These are phyloP conservation scores for Mortierella hygrophila DNA, from an alignment of 192 early-diverging fungal genomes.

Conservation along the genomic window DNA sequence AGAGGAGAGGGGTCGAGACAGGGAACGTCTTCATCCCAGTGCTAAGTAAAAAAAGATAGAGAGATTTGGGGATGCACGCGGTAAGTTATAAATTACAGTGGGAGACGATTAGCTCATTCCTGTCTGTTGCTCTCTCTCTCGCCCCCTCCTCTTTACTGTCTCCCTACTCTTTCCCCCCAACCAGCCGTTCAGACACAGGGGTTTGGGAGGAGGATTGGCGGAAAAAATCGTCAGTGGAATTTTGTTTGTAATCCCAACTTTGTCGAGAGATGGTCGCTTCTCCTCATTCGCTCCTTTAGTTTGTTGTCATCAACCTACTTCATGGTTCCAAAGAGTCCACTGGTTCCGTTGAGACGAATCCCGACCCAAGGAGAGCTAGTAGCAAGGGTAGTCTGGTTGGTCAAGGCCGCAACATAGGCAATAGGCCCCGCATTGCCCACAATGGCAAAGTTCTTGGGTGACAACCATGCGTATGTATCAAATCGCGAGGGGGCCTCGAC, in stretches of 20 bases:
- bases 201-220: too few relatives aligned
- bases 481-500: neutral
- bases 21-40: neutral
- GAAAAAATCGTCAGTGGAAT: neutral
- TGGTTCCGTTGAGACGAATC: conserved; percentile 23
- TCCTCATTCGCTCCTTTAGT: neutral
- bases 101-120: too few relatives aligned
- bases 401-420: neutral
- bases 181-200: too few relatives aligned
- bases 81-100: neutral
- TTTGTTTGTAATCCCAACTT: neutral
- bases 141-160: too few relatives aligned
- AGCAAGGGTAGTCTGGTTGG: conserved; percentile 8
- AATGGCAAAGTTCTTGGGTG: neutral
- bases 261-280: neutral
- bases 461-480: neutral
- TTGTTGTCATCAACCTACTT: conserved; percentile 21
- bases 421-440: neutral
- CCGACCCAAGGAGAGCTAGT: conserved; percentile 29
- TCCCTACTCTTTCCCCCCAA: too few relatives aligned
- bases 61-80: neutral
- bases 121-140: too few relatives aligned
- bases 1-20: conserved; percentile 9
- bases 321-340: neutral
- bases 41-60: neutral